Evolutionary conservation across 2,329 filamentous ascomycete genomes (phyloP).

Genomic region (Massarina eburnea): DNA sequence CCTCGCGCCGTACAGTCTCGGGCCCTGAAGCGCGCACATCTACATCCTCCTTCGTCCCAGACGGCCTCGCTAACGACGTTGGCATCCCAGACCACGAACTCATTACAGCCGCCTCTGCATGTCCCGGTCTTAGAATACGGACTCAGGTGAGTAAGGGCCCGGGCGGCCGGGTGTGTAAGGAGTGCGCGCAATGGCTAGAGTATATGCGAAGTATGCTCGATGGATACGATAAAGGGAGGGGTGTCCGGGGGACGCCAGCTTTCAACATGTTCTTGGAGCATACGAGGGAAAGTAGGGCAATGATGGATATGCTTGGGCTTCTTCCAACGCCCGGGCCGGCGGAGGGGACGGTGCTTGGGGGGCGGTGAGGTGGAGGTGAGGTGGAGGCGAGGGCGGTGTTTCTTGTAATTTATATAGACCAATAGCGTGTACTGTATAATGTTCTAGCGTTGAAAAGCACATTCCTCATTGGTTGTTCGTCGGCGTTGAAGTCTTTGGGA

Average conservation of each 20-base stretch:
- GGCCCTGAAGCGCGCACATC: conserved; percentile 18
- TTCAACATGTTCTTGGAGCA: conserved; percentile 34
- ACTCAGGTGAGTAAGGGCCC: conserved; percentile 26
- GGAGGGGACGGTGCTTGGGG: conserved; percentile 16
- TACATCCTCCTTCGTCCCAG: conserved; percentile 14
- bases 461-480: no score
- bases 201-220: conserved; percentile 36
- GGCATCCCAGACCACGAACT: conserved; percentile 31
- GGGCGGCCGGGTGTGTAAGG: conserved; percentile 28
- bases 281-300: conserved; percentile 20
- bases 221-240: conserved; percentile 33
- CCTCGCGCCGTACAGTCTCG: conserved; percentile 24
- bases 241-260: conserved; percentile 29
- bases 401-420: no score
- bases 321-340: conserved; percentile 7
- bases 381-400: not conserved
- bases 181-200: conserved; percentile 27
- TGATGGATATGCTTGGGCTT: conserved; percentile 4
- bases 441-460: no score
- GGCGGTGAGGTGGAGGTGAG: not conserved
- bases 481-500: no score
- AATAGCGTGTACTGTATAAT: no score
- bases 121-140: conserved; percentile 18
- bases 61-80: not conserved
- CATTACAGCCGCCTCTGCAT: conserved; percentile 14